Evolutionary conservation across 2,329 filamentous ascomycete genomes (phyloP).

Genomic region (Colletotrichum sp.): DNA sequence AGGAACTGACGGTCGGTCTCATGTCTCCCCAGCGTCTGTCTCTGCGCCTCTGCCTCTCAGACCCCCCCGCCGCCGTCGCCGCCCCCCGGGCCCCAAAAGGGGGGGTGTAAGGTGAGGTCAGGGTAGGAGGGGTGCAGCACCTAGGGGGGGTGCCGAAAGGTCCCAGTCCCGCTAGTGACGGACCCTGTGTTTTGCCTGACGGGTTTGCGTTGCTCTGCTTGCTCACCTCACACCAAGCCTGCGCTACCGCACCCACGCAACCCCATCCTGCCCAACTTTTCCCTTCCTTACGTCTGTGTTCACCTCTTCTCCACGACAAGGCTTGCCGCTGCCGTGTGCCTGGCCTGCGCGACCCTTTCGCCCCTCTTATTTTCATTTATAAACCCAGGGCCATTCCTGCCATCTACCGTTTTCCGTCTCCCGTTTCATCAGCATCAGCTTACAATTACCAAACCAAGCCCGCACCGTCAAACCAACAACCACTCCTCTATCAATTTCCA

Average conservation of each 20-base stretch:
- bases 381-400: slow-evolving; percentile 19
- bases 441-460: background rate
- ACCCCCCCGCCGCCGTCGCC: background rate
- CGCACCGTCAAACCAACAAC: background rate
- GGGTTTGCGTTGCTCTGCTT: background rate
- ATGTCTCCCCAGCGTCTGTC: background rate
- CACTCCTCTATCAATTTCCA: background rate
- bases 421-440: slow-evolving; percentile 18
- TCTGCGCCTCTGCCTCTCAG: background rate
- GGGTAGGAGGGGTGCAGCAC: background rate
- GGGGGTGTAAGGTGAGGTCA: background rate
- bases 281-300: slow-evolving; percentile 8
- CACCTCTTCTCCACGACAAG: slow-evolving; percentile 20
- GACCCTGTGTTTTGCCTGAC: slow-evolving; percentile 19
- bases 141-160: background rate
- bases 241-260: background rate
- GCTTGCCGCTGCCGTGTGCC: background rate
- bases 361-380: slow-evolving; percentile 22
- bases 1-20: background rate
- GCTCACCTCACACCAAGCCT: background rate
- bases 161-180: slow-evolving; percentile 3
- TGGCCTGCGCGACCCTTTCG: background rate
- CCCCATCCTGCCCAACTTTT: slow-evolving; percentile 18
- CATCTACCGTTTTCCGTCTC: slow-evolving; percentile 7
- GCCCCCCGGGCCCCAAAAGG: background rate